Base-by-base conservation (phyloP, 305 asterid genomes). In the Fraxinus sp. region DNA sequence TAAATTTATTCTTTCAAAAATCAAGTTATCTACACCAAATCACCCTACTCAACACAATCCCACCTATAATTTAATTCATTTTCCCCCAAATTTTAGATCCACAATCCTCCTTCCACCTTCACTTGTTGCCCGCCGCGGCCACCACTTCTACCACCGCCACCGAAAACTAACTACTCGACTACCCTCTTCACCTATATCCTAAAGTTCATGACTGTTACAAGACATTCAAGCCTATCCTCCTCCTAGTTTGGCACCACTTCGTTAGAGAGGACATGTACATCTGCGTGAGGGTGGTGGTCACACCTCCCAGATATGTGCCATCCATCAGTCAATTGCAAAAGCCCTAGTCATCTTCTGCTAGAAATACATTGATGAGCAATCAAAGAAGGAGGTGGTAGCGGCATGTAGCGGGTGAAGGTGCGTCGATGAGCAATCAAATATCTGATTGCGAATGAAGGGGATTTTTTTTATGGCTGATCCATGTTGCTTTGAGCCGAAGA, bases 261-360 rank as follows among this genome's bases (percentile, higher is more conserved):
- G 92, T 92, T 64, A 94, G 92, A 3, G 97, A 91, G 0, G 97
- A 93, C 87, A 91, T 92, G 95, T 90, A 95, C 46, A 90, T 93
- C 86, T 93, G 95, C 41, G 94, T 93, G 2, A 92, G 16, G 97
- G 97, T 4, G 96, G 97, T 1, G 96, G 97, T 20, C 93, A 92
- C 87, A 92, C 95, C 2, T 92, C 97, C 2, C 96, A 93, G 26
- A 92, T 93, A 82, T 93, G 91, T 79, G 97, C 97, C 0, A 93
- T 93, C 32, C 97, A 94, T 1, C 97, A 92, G 87, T 92, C 97
- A 0, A 92, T 90, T 20, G 90, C 97, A 0, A 93, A 93, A 35
- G 97, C 97, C 7, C 88, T 90, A 1, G 94, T 93, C 0, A 94
- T 96, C 0, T 92, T 79, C 81, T 89, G 89, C 74, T 94, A 93